A percentile compares a stretch with the other conserved stretches of the same genome.
These are phyloP conservation scores for Botrytis medusae DNA, from an alignment of 2,329 filamentous ascomycete species.

Conservation along the genomic window DNA sequence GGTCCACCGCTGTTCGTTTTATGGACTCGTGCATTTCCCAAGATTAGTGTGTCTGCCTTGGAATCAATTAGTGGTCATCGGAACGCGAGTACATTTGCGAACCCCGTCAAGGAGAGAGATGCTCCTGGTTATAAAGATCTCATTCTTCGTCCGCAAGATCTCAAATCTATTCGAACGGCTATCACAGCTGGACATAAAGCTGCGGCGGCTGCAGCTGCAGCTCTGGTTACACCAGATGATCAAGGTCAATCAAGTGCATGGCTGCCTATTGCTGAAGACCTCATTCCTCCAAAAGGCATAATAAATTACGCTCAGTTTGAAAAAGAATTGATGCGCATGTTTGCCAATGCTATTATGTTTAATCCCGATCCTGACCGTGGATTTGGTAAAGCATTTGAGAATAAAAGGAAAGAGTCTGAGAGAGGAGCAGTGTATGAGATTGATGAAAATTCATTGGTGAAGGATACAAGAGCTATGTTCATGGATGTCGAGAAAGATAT, in stretches of 20 bases:
- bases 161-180: constrained; percentile 74
- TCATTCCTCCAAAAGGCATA: constrained; percentile 83
- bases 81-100: constrained; percentile 76
- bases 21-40: constrained; percentile 73
- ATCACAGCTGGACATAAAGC: constrained; percentile 71
- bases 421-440: constrained; percentile 58
- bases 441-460: constrained; percentile 83
- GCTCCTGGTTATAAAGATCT: constrained; percentile 75
- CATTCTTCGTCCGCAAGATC: constrained; percentile 72
- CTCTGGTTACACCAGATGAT: constrained; percentile 50
- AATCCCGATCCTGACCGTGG: constrained; percentile 79
- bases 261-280: constrained; percentile 70
- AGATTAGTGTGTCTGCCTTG: constrained; percentile 69
- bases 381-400: constrained; percentile 49
- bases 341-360: constrained; percentile 98
- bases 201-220: constrained; percentile 62
- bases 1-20: constrained; percentile 66
- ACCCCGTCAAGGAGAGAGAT: constrained; percentile 70
- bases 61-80: constrained; percentile 77
- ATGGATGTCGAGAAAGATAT: constrained; percentile 68
- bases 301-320: constrained; percentile 93
- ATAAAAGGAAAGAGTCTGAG: constrained; percentile 41
- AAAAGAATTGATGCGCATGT: constrained; percentile 93
- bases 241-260: constrained; percentile 56
- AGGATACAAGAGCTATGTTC: constrained; percentile 87